These are phyloP conservation scores for Carex cristatella DNA, from an alignment of 176 grass and related monocot species.

Conservation along the genomic window DNA sequence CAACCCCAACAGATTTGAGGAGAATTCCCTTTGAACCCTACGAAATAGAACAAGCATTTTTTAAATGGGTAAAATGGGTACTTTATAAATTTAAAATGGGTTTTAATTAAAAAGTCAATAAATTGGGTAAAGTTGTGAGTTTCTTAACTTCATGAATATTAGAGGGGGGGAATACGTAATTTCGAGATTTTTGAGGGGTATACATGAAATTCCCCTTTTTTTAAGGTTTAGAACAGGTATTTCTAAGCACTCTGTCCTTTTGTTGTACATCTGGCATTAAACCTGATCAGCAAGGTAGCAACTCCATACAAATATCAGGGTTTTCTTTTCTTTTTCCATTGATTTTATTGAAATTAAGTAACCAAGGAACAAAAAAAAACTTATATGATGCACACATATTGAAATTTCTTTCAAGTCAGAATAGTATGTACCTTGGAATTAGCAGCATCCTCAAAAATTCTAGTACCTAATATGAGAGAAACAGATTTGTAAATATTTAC, in stretches of 20 bases:
- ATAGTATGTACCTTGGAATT: conserved; percentile 62
- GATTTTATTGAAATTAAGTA: not conserved
- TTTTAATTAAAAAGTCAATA: too few relatives aligned
- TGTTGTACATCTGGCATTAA: not conserved
- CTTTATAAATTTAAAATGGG: too few relatives aligned
- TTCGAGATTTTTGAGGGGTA: too few relatives aligned
- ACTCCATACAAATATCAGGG: not conserved
- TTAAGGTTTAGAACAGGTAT: not conserved
- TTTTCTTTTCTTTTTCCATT: not conserved
- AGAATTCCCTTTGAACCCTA: conserved; percentile 58
- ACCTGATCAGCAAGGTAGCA: not conserved
- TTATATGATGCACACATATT: not conserved
- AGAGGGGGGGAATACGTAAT: too few relatives aligned
- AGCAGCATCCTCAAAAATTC: conserved; percentile 81
- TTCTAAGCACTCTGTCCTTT: not conserved
- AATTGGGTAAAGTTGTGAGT: too few relatives aligned
- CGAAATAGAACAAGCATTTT: conserved; percentile 9
- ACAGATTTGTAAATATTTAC: conserved; percentile 10
- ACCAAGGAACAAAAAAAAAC: not conserved
- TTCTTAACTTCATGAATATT: too few relatives aligned
- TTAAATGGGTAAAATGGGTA: too few relatives aligned
- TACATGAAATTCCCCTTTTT: too few relatives aligned
- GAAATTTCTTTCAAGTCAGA: conserved; percentile 6
- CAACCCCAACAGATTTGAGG: conserved; percentile 76
- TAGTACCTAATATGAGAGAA: conserved; percentile 58